A percentile compares a stretch with the other conserved stretches of the same genome.
Conservation (phyloP, 2,329 filamentous ascomycete genomes). For the Penicillium italicum region DNA sequence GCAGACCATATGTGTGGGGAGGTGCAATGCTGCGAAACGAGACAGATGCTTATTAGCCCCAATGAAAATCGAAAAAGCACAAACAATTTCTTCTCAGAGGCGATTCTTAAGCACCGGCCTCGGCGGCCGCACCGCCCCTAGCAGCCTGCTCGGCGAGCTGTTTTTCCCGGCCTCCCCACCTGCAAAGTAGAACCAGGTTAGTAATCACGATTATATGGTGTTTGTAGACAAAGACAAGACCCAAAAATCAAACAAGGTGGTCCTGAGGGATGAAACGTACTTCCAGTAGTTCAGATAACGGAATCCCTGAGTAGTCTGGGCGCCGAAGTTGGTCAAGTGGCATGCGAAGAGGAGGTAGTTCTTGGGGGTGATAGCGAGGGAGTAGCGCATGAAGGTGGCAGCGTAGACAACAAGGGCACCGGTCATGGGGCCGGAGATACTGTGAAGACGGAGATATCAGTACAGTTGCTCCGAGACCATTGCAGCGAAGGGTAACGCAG, state of each 20-base stretch:
- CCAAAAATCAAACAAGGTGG: background rate
- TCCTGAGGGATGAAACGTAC: slow-evolving; percentile 31
- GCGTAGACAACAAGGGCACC: slow-evolving; percentile 59
- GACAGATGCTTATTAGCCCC: slow-evolving; percentile 9
- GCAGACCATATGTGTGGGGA: slow-evolving; percentile 9
- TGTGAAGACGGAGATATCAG: slow-evolving; percentile 30
- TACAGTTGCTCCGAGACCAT: background rate
- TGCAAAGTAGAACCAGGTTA: slow-evolving; percentile 19
- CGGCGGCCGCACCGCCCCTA: slow-evolving; percentile 28
- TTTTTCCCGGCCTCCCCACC: slow-evolving; percentile 44
- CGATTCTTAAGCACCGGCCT: slow-evolving; percentile 28
- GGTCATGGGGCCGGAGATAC: slow-evolving; percentile 65
- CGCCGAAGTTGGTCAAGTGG: slow-evolving; percentile 62
- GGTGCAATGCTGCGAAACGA: slow-evolving; percentile 14
- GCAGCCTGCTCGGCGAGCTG: slow-evolving; percentile 36
- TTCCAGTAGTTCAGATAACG: slow-evolving; percentile 60
- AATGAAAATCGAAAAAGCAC: slow-evolving; percentile 9
- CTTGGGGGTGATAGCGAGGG: slow-evolving; percentile 58
- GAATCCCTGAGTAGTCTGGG: slow-evolving; percentile 60
- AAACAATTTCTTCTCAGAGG: background rate
- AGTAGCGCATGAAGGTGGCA: slow-evolving; percentile 64
- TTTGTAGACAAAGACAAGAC: background rate
- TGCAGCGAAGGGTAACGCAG: background rate
- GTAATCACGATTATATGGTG: background rate
- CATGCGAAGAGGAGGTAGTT: slow-evolving; percentile 68